Evolutionary conservation across 257 asterid species (phyloP), one percentile per base, ranked within the genome.

Genomic region (Primulina huaijiensis): DNA sequence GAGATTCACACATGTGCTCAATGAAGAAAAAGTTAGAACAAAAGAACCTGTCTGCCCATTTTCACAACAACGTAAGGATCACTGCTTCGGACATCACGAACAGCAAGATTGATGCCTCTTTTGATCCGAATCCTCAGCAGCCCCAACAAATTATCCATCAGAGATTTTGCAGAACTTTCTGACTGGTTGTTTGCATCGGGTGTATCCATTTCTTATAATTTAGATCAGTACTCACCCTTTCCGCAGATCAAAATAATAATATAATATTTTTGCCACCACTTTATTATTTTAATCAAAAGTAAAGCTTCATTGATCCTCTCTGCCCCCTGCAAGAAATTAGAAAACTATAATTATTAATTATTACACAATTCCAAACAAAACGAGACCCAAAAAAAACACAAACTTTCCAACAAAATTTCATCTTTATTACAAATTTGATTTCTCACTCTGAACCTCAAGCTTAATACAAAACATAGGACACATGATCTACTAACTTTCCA

Each of bases 81-180:
- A 35, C 98, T 92, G 76, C 89, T 88, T 4, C 84, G 75, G 71
- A 90, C 92, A 74, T 92, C 98, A 8, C 97, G 95, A 70, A 92
- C 88, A 4, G 96, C 98, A 31, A 92, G 98, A 77, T 92, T 90
- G 12, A 88, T 68, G 23, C 98, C 98, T 77, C 84, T 76, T 56
- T 85, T 82, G 8, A 92, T 71, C 30, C 92, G 79, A 62, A 92
- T 79, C 70, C 94, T 79, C 20, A 92, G 90, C 56, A 92, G 83
- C 17, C 98, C 98, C 86, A 88, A 69, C 71, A 85, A 73, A 35
- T 78, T 72, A 20, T 91, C 89, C 89, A 86, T 82, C 29, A 60
- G 61, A 20, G 76, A 63, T 16, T 75, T 60, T 16, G 70, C 58
- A 6, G 65, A 29, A 58, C 59, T 59, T 19, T 56, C 65, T 11